Evolutionary conservation across 768 basidiomycete species (phyloP).

Genomic region (Russula vinacea): DNA sequence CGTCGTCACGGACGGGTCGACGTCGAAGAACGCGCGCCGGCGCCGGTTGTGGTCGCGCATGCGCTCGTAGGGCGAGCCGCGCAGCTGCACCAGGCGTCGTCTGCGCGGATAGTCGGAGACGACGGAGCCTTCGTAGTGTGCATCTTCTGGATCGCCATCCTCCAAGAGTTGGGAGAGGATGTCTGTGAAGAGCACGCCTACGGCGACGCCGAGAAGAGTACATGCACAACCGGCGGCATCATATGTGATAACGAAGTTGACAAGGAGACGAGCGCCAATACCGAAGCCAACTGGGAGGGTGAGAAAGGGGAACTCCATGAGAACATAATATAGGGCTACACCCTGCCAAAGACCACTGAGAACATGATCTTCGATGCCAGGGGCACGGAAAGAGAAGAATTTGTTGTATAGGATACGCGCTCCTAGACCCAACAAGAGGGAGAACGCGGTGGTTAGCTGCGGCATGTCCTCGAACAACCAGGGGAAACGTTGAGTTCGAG

Average conservation of each 20-base stretch:
- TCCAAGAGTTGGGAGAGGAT: slow-evolving; percentile 65
- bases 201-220: slow-evolving; percentile 61
- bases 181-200: slow-evolving; percentile 71
- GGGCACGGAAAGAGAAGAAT: slow-evolving; percentile 43
- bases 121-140: slow-evolving; percentile 31
- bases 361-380: slow-evolving; percentile 56
- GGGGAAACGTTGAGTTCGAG: neutral
- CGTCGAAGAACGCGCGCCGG: slow-evolving; percentile 32
- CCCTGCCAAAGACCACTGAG: slow-evolving; percentile 75
- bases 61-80: slow-evolving; percentile 11
- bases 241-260: slow-evolving; percentile 56
- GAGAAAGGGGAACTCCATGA: slow-evolving; percentile 51
- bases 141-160: slow-evolving; percentile 39
- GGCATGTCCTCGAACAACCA: slow-evolving; percentile 35
- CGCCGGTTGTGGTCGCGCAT: slow-evolving; percentile 26
- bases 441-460: slow-evolving; percentile 52
- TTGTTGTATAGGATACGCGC: slow-evolving; percentile 67
- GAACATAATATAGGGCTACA: slow-evolving; percentile 65
- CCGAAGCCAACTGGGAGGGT: slow-evolving; percentile 55
- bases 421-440: slow-evolving; percentile 71
- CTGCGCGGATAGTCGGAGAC: slow-evolving; percentile 23
- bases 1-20: slow-evolving; percentile 34
- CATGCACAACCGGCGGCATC: slow-evolving; percentile 56
- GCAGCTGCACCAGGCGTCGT: slow-evolving; percentile 30
- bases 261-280: slow-evolving; percentile 57